Base-by-base conservation (phyloP, 441 rosid species). In the Raphanus hybrid region DNA sequence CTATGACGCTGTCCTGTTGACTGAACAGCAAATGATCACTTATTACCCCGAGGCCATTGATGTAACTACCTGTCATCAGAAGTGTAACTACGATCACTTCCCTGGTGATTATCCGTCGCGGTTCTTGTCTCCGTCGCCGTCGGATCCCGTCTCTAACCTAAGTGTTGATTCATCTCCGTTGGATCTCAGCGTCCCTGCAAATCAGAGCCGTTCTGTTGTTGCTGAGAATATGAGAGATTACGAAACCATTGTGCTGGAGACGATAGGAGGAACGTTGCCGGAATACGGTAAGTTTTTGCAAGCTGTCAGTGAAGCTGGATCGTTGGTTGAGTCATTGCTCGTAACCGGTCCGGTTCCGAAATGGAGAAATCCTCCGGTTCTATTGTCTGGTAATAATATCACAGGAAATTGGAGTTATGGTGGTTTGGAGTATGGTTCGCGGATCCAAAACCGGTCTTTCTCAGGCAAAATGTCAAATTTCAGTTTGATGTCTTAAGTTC, bases 221-320 rank as follows among this genome's bases (percentile, higher is more conserved):
- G 48, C 12, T 2, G 55, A 77, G 34, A 8, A 35, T 9, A 37
- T 0, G 1, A 72, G 14, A 73, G 78, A 78, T 29, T 73, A 16
- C 41, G 82, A 78, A 70, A 68, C 70, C 15, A 4, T 68, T 41
- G 70, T 73, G 55, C 23, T 78, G 41, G 82, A 78, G 78, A 39
- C 0, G 20, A 70, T 54, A 9, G 75, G 69, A 41, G 69, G 69
- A 37, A 68, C 65, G 15, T 73, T 85, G 34, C 86, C 86, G 57
- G 82, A 79, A 75, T 65, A 81, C 39, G 88, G 86, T 61, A 83
- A 66, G 76, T 83, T 85, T 57, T 8, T 70, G 67, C 73, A 76
- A 67, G 81, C 83, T 7, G 82, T 83, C 1, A 75, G n/a, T 54
- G 78, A 79, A 23, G 83, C 84, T 12, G 84, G 81, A 1, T 68